These are phyloP conservation scores for Russula sp. DNA, from an alignment of 768 basidiomycete species.

Conservation along the genomic window DNA sequence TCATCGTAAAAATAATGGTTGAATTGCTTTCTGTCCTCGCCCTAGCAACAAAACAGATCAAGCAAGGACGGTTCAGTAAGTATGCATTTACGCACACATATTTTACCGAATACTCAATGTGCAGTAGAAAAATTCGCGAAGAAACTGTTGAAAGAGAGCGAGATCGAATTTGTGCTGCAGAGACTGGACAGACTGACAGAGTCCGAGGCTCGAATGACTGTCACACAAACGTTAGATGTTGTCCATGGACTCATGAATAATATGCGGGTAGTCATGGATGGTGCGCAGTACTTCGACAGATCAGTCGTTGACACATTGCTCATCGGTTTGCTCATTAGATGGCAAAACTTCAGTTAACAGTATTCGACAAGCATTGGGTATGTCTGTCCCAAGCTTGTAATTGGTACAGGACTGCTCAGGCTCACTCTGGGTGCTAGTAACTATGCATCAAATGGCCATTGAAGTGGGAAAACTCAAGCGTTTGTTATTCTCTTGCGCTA, in stretches of 20 bases:
- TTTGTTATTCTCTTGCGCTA: neutral
- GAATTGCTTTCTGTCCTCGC: neutral
- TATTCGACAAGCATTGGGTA: neutral
- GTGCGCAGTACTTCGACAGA: neutral
- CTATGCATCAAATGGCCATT: neutral
- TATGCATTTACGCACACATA: neutral
- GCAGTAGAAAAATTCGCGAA: neutral
- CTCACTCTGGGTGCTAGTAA: neutral
- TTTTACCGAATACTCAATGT: neutral
- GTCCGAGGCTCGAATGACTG: neutral
- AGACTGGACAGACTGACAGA: neutral
- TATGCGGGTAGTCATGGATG: neutral
- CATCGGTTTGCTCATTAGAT: neutral
- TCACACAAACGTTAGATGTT: neutral
- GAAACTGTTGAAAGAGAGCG: neutral
- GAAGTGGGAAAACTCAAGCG: neutral
- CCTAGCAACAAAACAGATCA: neutral
- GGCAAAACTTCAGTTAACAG: neutral
- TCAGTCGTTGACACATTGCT: neutral
- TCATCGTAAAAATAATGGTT: neutral
- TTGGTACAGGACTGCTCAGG: rapidly evolving
- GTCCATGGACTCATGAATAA: neutral
- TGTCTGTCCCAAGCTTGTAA: neutral
- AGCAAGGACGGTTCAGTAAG: neutral
- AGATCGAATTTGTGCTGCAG: neutral